Base-by-base conservation (phyloP, 345 rosid genomes). In the Aquilaria yunnanensis region DNA sequence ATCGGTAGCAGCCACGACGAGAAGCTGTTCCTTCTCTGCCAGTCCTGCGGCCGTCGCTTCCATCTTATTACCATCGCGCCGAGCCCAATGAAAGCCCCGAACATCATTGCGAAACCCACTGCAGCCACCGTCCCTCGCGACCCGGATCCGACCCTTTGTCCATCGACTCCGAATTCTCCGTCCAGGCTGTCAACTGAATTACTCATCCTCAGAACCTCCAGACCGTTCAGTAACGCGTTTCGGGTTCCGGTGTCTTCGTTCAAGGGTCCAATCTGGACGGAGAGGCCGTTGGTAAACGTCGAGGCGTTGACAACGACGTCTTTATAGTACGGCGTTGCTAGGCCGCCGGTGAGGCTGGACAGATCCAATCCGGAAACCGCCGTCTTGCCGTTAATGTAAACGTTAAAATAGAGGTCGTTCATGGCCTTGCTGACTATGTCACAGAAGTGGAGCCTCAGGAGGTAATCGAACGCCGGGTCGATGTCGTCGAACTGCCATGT, bases 361-460 rank as follows among this genome's bases (percentile, higher is more conserved):
- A 89, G 72, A 71, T 89, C 93, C 70, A 89, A 69, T 2, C 83
- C 84, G 9, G 96, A 80, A 43, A 89, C 72, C 13, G 90, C 93
- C 32, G 63, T 79, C 68, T 84, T 89, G 1, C 75, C 83, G 46
- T 86, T 86, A 3, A 88, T 60, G 61, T 86, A 88, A 10, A 88
- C 92, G 56, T 88, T 80, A 73, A 88, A 88, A 72, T 86, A 89
- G 9, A 89, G 71, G 31, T 84, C 84, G 60, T 86, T 77, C n/a
- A 81, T 76, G 50, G 90, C 59, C 70, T 86, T 84, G 72, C 96
- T 89, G 31, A 86, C 83, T 7, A 89, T 82, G 67, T 89, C 96
- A 58, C 93, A 84, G 67, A 89, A 89, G 80, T 89, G 96, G 62
- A 89, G 67, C 62, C 96, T 72, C 23, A 89, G 50, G 58, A 86